phyloP scores from a whole-genome alignment of 495 filamentous ascomycete species.

The Neurospora tetrasperma region DNA sequence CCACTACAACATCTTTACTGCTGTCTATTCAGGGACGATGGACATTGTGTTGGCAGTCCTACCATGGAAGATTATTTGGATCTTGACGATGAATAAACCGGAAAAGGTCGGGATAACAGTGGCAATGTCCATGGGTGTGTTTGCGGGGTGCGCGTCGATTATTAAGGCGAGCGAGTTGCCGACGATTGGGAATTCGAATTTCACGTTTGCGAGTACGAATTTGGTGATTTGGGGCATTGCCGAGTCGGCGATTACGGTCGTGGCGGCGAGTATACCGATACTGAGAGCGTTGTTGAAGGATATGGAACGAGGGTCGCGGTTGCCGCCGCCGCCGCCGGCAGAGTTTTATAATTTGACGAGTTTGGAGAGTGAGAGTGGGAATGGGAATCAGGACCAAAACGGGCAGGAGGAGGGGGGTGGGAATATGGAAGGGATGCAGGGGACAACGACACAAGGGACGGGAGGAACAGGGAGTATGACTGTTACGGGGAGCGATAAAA shows the following conservation, averaged over 20 bases:
- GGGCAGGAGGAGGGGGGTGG: no score
- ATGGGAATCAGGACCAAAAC: no score
- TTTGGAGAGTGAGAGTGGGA: neutral
- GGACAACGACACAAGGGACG: neutral
- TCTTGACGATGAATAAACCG: constrained; percentile 21
- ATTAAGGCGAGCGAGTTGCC: constrained; percentile 21
- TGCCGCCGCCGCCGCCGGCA: neutral
- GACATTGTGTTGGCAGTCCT: constrained; percentile 27
- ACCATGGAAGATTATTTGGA: constrained; percentile 31
- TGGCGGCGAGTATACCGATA: constrained; percentile 24
- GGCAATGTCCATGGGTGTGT: constrained; percentile 31
- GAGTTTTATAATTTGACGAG: neutral
- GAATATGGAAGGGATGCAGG: neutral
- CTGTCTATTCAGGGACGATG: constrained; percentile 22
- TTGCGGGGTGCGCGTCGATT: constrained; percentile 18
- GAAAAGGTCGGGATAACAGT: constrained; percentile 27
- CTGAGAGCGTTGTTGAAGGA: constrained; percentile 13
- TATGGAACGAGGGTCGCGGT: accelerated
- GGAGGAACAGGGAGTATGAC: no score
- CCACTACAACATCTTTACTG: constrained; percentile 25
- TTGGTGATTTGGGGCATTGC: constrained; percentile 20
- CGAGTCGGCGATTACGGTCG: constrained; percentile 23
- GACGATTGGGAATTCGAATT: constrained; percentile 17
- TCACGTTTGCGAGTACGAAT: constrained; percentile 18
- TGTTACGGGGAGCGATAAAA: no score